These are phyloP conservation scores for Cyberlindnera subsufficiens DNA, from an alignment of 805 yeast species.

Conservation along the genomic window DNA sequence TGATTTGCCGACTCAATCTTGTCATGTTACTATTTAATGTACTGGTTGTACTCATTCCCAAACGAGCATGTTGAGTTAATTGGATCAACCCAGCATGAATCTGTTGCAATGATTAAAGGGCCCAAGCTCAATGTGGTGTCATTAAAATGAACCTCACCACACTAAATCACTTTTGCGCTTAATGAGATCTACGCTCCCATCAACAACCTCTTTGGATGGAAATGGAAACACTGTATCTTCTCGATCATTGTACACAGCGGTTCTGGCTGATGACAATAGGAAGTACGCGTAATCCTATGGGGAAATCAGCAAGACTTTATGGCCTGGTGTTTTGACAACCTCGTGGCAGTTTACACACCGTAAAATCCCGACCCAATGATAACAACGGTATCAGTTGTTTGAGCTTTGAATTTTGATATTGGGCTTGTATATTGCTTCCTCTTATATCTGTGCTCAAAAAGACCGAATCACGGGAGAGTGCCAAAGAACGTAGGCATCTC, in stretches of 20 bases:
- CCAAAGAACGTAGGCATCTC: too few relatives aligned
- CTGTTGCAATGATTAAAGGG: slow-evolving; percentile 26
- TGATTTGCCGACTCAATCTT: slow-evolving; percentile 20
- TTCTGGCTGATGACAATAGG: slow-evolving; percentile 9
- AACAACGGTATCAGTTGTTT: slow-evolving; percentile 9
- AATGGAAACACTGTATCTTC: slow-evolving; percentile 4
- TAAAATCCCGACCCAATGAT: slow-evolving; percentile 20
- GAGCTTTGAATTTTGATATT: neutral
- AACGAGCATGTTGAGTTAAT: slow-evolving; percentile 13
- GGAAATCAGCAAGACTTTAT: slow-evolving; percentile 8
- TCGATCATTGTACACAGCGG: slow-evolving; percentile 5
- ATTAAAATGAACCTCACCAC: slow-evolving; percentile 7
- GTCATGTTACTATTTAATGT: slow-evolving; percentile 11
- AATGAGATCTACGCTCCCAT: slow-evolving; percentile 15
- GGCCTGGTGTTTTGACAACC: neutral
- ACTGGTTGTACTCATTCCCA: slow-evolving; percentile 10
- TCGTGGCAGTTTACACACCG: slow-evolving; percentile 13
- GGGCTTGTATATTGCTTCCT: too few relatives aligned
- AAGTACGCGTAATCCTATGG: slow-evolving; percentile 8
- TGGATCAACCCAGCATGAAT: slow-evolving; percentile 25
- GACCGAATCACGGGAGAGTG: neutral
- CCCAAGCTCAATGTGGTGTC: slow-evolving; percentile 15
- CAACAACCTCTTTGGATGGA: slow-evolving; percentile 12
- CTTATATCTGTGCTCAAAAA: too few relatives aligned
- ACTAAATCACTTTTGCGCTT: slow-evolving; percentile 10